These are phyloP conservation scores for Nakazawaea wyomingensis DNA, from an alignment of 805 yeast species.

Conservation along the genomic window DNA sequence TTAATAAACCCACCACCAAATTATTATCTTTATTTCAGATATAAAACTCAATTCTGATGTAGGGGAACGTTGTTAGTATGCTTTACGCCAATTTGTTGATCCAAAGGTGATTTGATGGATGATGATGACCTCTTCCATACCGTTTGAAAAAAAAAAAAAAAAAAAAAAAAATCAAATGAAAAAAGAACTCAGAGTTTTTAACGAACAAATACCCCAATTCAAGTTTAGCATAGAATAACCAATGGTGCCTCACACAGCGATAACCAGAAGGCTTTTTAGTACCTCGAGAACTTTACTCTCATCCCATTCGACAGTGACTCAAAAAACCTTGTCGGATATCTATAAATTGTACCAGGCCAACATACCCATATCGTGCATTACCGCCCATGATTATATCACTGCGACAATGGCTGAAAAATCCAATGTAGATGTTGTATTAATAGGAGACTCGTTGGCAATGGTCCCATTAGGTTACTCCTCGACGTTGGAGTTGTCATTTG, in stretches of 20 bases:
- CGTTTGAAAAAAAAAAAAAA: too few species aligned
- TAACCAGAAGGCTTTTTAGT: constrained; percentile 1
- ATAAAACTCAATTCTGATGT: too few species aligned
- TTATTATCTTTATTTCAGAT: too few species aligned
- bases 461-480: constrained; percentile 77
- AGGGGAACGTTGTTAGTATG: too few species aligned
- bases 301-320: constrained; percentile 14
- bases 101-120: too few species aligned
- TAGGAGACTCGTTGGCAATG: constrained; percentile 95
- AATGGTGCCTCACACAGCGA: neutral
- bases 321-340: constrained; percentile 21
- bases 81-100: too few species aligned
- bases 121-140: too few species aligned
- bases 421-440: constrained; percentile 62
- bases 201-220: too few species aligned
- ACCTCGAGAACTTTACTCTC: neutral
- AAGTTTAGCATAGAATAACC: neutral
- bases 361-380: constrained; percentile 37
- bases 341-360: constrained; percentile 16
- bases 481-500: constrained; percentile 70
- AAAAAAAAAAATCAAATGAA: neutral
- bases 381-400: constrained; percentile 85
- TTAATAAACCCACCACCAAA: too few species aligned
- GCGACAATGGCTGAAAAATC: constrained; percentile 64
- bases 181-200: too few species aligned